phyloP scores from a whole-genome alignment of 1,284 basidiomycete species.

The Cystobasidium slooffiae region DNA sequence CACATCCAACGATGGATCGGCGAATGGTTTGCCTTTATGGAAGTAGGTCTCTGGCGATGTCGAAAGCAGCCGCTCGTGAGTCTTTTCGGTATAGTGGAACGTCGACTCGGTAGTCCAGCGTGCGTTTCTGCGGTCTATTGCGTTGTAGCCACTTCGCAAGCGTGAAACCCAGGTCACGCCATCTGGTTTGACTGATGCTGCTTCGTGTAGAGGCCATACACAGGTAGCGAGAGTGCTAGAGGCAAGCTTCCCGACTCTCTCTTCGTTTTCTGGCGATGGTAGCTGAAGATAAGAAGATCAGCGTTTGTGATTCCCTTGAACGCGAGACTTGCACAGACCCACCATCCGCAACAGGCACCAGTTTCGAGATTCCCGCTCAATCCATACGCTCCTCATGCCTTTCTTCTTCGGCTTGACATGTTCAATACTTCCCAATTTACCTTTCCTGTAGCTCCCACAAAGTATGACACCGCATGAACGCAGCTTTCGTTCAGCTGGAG shows the following conservation, averaged over 20 bases:
- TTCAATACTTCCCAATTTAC: conserved; percentile 25
- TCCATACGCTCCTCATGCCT: conserved; percentile 39
- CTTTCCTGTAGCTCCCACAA: conserved; percentile 35
- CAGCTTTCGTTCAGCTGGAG: conserved; percentile 7
- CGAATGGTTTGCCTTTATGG: conserved; percentile 32
- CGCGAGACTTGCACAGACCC: background rate
- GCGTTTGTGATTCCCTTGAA: background rate
- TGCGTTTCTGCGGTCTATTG: conserved; percentile 26
- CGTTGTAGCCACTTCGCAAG: conserved; percentile 36
- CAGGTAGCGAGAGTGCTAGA: background rate
- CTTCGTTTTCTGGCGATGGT: background rate
- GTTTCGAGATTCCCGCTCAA: conserved; percentile 38
- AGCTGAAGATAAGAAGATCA: background rate
- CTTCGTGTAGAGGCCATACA: conserved; percentile 17
- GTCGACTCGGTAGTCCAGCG: conserved; percentile 31
- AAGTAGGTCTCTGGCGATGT: conserved; percentile 41
- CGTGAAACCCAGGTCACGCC: conserved; percentile 33
- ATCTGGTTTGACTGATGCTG: background rate
- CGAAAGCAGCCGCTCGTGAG: conserved; percentile 35
- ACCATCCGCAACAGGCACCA: conserved; percentile 35
- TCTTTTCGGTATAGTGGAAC: conserved; percentile 29
- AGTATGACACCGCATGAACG: conserved; percentile 4
- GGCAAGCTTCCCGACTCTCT: background rate
- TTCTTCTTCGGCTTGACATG: conserved; percentile 43
- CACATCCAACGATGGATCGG: conserved; percentile 23